A percentile compares a stretch with the other conserved stretches of the same genome.
phyloP scores from a whole-genome alignment of 2,329 filamentous ascomycete genomes.

The Botrytis cinerea region DNA sequence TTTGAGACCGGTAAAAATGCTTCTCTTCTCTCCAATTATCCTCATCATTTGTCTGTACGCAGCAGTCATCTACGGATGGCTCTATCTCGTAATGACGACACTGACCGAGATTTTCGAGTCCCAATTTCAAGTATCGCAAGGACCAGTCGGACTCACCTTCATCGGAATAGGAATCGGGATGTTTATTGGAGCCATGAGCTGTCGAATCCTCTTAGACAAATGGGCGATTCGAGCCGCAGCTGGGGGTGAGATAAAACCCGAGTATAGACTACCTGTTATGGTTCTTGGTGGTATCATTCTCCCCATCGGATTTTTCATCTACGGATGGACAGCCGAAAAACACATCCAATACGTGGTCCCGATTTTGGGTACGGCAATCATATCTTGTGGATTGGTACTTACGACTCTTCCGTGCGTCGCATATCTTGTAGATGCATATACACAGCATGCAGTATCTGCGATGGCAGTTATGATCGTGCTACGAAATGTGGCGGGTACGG shows the following conservation, averaged over 20 bases:
- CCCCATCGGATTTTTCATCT: slow-evolving; percentile 49
- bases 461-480: slow-evolving; percentile 42
- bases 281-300: slow-evolving; percentile 42
- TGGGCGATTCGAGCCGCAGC: slow-evolving; percentile 30
- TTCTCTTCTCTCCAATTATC: slow-evolving; percentile 41
- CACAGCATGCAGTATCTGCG: slow-evolving; percentile 40
- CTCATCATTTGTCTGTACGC: slow-evolving; percentile 41
- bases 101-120: slow-evolving; percentile 44
- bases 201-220: slow-evolving; percentile 38
- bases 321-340: slow-evolving; percentile 49
- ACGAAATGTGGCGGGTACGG: slow-evolving; percentile 36
- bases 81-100: slow-evolving; percentile 45
- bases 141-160: slow-evolving; percentile 43
- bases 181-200: slow-evolving; percentile 30
- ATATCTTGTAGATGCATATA: slow-evolving; percentile 43
- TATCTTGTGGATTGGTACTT: background rate
- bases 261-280: slow-evolving; percentile 46
- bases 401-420: slow-evolving; percentile 29
- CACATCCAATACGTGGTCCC: slow-evolving; percentile 47
- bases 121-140: slow-evolving; percentile 41
- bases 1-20: slow-evolving; percentile 43
- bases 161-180: slow-evolving; percentile 43
- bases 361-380: background rate
- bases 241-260: slow-evolving; percentile 36
- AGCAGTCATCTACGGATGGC: slow-evolving; percentile 42